Base-by-base conservation (phyloP, 2,329 filamentous ascomycete species). In the Endothia cerciana region DNA sequence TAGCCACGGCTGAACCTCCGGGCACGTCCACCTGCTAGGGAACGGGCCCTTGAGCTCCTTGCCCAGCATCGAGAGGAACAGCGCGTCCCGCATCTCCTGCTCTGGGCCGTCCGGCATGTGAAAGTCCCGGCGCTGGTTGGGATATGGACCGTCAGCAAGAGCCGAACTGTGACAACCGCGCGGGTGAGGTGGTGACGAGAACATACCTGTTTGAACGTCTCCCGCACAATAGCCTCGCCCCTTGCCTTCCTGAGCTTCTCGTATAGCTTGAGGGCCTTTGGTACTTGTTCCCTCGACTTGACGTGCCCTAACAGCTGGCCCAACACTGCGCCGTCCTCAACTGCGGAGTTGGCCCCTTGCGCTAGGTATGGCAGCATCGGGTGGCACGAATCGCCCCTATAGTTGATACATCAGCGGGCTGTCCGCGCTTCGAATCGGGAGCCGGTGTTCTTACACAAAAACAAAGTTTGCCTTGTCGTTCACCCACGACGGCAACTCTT, bases 291-390 rank as follows among this genome's bases (percentile, higher is more conserved):
- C 57, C 78, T 81, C 0, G 74, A 74, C 41, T 78, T 75, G 11
- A 89, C 77, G 2, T 82, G 78, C 0, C 83, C 82, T 0, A 91
- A 76, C 1, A 91, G 71, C 0, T 81, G 78, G 0, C 89, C 89
- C 0, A 91, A 76, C 0, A 89, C 87, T 0, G 88, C 87, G 0
- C 88, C 89, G 62, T 92, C 89, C 72, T 92, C 89, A 1, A 92
- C 65, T 0, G 86, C 85, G 0, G 84, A 88, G 72, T 90, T 90
- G 17, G 89, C 89, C 0, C 89, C 89, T 74, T 88, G 89, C 0
- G 86, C 89, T 36, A 87, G 79, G 69, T 87, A 85, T 3, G 86
- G 87, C 2, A 89, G 76, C 86, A 89, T 89, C 0, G 87, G 84
- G 72, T 89, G 88, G 67, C 87, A 89, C 0, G 85, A 80, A 69